Evolutionary conservation across 805 yeast species (phyloP).

Genomic region (Lipomyces lipofer): DNA sequence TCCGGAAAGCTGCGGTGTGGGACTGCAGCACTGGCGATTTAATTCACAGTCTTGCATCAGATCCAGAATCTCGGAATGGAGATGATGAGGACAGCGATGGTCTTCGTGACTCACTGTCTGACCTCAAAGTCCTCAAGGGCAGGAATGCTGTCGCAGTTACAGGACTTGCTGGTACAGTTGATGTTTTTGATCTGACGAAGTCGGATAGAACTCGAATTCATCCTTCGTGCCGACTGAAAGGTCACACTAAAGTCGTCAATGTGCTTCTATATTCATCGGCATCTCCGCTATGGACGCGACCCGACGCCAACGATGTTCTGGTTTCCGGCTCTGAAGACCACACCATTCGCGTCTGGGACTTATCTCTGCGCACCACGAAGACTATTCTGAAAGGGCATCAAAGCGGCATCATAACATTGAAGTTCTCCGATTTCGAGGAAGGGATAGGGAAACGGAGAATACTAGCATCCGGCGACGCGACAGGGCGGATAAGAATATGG

Average conservation of each 20-base stretch:
- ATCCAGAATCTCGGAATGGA: neutral
- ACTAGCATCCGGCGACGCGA: conserved; percentile 23
- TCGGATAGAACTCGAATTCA: neutral
- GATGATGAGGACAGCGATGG: conserved; percentile 1
- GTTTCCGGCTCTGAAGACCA: conserved; percentile 26
- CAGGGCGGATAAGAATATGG: conserved; percentile 24
- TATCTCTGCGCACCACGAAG: conserved; percentile 1
- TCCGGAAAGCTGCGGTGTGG: conserved; percentile 24
- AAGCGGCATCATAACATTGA: conserved; percentile 18
- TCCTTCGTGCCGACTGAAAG: conserved; percentile 7
- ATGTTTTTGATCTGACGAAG: conserved; percentile 14
- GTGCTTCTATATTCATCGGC: conserved; percentile 9
- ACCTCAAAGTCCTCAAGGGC: conserved; percentile 5
- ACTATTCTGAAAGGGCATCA: conserved; percentile 19
- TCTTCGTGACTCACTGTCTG: conserved; percentile 15
- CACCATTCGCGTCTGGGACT: conserved; percentile 22
- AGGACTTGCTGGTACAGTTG: conserved; percentile 12
- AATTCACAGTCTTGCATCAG: neutral
- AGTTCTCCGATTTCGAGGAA: neutral
- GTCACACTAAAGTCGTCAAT: conserved; percentile 22
- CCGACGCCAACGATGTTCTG: conserved; percentile 11
- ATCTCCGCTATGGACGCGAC: neutral
- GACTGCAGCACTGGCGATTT: conserved; percentile 1
- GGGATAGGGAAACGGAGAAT: neutral
- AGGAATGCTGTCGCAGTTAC: conserved; percentile 11